Conservation (phyloP, 192 early-diverging fungal genomes). For the Entomortierella chlamydospora region DNA sequence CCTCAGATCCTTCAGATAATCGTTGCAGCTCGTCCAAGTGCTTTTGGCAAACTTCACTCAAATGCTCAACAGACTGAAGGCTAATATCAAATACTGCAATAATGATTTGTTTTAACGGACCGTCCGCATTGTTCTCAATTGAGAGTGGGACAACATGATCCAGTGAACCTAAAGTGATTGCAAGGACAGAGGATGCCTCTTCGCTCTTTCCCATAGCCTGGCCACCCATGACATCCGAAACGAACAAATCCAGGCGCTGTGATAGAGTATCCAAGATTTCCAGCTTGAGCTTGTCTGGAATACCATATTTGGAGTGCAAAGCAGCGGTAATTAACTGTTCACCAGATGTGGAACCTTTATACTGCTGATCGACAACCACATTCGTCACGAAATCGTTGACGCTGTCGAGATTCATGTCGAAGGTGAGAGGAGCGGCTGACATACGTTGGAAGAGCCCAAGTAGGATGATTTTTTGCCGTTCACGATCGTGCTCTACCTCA, state of each 20-base stretch:
- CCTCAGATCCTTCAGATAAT: conserved; percentile 34
- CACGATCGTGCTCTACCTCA: neutral
- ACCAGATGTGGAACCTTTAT: conserved; percentile 10
- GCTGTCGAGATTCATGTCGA: conserved; percentile 27
- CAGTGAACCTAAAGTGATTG: conserved; percentile 13
- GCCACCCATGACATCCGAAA: conserved; percentile 15
- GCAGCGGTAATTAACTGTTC: conserved; percentile 7
- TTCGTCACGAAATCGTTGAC: conserved; percentile 26
- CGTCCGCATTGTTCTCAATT: conserved; percentile 18
- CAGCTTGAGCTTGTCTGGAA: conserved; percentile 20
- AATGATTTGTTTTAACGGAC: conserved; percentile 21
- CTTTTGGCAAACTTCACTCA: conserved; percentile 17
- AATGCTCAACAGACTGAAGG: conserved; percentile 19
- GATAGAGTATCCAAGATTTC: conserved; percentile 32
- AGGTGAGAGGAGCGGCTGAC: neutral
- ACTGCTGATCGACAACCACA: conserved; percentile 23
- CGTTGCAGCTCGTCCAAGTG: conserved; percentile 21
- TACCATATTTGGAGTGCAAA: conserved; percentile 6
- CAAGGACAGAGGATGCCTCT: conserved; percentile 25
- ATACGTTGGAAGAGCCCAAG: conserved; percentile 29
- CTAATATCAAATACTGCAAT: conserved; percentile 40
- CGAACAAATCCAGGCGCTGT: conserved; percentile 30
- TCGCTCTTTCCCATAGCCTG: conserved; percentile 1
- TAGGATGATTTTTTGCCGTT: conserved; percentile 30
- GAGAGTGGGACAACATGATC: conserved; percentile 9